These are phyloP conservation scores for Blastocystis sp. DNA, from an alignment of 352 stramenopile species.

Conservation along the genomic window DNA sequence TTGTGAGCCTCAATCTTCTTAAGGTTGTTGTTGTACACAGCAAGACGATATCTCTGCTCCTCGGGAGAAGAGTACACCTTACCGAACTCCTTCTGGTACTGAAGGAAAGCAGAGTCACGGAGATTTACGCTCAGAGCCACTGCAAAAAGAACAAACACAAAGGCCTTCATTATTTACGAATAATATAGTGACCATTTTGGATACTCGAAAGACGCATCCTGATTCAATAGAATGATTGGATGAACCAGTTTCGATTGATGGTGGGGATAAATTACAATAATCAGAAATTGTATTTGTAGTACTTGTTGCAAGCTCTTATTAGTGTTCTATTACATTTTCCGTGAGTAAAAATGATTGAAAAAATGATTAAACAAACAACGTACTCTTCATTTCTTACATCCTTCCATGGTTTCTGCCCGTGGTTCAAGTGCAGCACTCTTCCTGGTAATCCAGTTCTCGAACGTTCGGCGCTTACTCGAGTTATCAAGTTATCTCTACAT, in stretches of 20 bases:
- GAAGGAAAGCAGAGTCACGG: slow-evolving; percentile 42
- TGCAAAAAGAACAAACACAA: slow-evolving; percentile 64
- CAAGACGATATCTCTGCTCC: slow-evolving; percentile 64
- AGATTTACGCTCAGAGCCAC: slow-evolving; percentile 50
- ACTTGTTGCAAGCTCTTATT: too few relatives aligned
- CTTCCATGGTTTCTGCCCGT: too few relatives aligned
- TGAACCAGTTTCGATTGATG: slow-evolving; percentile 20
- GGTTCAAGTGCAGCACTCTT: too few relatives aligned
- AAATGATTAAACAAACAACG: too few relatives aligned
- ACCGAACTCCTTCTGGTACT: slow-evolving; percentile 18
- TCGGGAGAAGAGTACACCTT: slow-evolving; percentile 55
- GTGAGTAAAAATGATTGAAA: too few relatives aligned
- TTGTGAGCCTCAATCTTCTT: slow-evolving; percentile 70
- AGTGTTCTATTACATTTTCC: too few relatives aligned
- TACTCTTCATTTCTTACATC: too few relatives aligned
- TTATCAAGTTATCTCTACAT: neutral
- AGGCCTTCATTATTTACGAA: slow-evolving; percentile 66
- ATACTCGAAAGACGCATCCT: slow-evolving; percentile 1
- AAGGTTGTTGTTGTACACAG: slow-evolving; percentile 70
- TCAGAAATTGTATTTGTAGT: neutral
- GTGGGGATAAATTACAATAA: neutral
- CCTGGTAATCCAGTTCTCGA: too few relatives aligned
- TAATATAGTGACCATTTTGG: neutral
- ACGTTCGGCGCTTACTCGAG: too few relatives aligned
- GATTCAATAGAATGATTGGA: neutral